Percentiles rank a stretch among this genome's conserved stretches.
Conservation (phyloP, 148 eudicot genomes). For the Simmondsia chinensis region DNA sequence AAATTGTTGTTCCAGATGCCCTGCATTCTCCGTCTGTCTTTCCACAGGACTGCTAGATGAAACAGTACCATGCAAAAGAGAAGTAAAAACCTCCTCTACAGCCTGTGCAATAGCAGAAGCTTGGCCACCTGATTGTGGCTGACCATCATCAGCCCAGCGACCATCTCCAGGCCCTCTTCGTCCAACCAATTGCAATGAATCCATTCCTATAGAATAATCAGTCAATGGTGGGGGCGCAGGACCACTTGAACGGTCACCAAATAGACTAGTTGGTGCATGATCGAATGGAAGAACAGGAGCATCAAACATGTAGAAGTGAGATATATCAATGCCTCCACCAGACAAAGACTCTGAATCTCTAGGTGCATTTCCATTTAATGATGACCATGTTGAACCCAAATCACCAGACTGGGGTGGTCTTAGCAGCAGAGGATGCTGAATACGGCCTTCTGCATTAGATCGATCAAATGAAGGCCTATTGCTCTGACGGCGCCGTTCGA, state of each 20-base stretch:
- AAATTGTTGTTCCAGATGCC: slow-evolving; percentile 18
- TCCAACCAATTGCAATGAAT: slow-evolving; percentile 56
- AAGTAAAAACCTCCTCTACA: slow-evolving; percentile 72
- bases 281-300: slow-evolving; percentile 69
- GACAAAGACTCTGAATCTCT: slow-evolving; percentile 61
- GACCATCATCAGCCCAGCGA: slow-evolving; percentile 99
- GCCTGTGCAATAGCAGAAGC: slow-evolving; percentile 77
- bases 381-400: slow-evolving; percentile 44
- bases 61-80: slow-evolving; percentile 39
- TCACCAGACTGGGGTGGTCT: slow-evolving; percentile 74
- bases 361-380: slow-evolving; percentile 48
- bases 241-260: slow-evolving; percentile 64
- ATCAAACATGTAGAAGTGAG: slow-evolving; percentile 90
- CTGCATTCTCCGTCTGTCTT: slow-evolving; percentile 31
- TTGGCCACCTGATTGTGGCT: slow-evolving; percentile 85
- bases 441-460: slow-evolving; percentile 59
- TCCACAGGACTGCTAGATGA: slow-evolving; percentile 26
- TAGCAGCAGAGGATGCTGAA: slow-evolving; percentile 83
- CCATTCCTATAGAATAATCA: slow-evolving; percentile 85
- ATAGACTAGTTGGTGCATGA: slow-evolving; percentile 47
- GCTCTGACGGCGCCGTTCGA: slow-evolving; percentile 86
- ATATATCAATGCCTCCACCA: slow-evolving; percentile 49
- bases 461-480: slow-evolving; percentile 63
- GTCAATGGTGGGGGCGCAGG: slow-evolving; percentile 58
- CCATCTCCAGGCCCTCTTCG: slow-evolving; percentile 96